Base-by-base conservation (phyloP, 345 rosid species). In the Salix purpurea region DNA sequence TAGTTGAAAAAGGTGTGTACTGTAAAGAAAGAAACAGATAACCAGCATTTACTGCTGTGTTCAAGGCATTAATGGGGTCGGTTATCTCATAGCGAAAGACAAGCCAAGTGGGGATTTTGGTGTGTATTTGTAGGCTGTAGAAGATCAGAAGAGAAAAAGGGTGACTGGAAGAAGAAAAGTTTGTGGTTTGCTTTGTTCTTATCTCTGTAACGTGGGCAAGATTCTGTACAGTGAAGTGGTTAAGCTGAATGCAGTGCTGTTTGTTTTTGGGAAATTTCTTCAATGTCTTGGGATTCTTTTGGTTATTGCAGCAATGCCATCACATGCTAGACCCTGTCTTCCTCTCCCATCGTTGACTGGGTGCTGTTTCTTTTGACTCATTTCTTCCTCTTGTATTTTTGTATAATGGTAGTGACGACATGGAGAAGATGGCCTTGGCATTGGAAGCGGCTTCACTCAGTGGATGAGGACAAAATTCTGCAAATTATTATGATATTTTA, bases 1-100 rank as follows among this genome's bases (percentile, higher is more conserved):
- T 84, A 12, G 84, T 79, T 85, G 84, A 44, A 78, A 54, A 69
- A 65, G 19, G 79, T 30, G 62, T 70, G 77, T 52, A 76, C 44
- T 52, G 30, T 21, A 28, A 18, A n/a, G 58, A 52, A 18, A 46
- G 23, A 67, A 6, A n/a, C 42, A 12, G 81, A 39, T 42, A 40
- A 74, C 46, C 50, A 50, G 74, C 71, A 77, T 64, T 77, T 71
- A 71, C 73, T 69, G 76, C 56, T 61, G 28, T 65, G 26, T 76
- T 23, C 42, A 67, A 42, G 73, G 36, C 72, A 76, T 76, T 72
- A 73, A 78, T 82, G 72, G 69, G 68, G 24, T 66, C 15, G 76
- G 32, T 16, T 61, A 60, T 72, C 1, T 39, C 6, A n/a, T 14
- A 71, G 50, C 69, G 73, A 40, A 78, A 64, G 71, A 65, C 73